phyloP scores from a whole-genome alignment of 164 flowering plant genomes.

The Dillenia turbinata region DNA sequence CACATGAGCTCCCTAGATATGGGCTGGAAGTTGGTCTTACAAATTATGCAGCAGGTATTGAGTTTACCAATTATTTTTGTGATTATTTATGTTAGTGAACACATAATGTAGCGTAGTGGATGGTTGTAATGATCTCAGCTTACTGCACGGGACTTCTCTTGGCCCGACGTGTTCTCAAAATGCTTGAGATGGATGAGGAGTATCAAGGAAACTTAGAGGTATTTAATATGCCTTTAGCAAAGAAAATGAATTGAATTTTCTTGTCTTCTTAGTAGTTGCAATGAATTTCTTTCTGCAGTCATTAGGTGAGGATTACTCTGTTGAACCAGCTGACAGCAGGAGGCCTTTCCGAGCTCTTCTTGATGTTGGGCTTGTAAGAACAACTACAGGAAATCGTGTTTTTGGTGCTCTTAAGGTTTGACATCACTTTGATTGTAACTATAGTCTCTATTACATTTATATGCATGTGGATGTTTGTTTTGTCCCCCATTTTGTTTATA shows the following conservation, averaged over 20 bases:
- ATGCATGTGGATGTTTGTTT: no score
- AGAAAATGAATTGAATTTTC: background rate
- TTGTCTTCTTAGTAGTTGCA: background rate
- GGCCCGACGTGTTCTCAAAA: conserved; percentile 45
- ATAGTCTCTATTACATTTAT: background rate
- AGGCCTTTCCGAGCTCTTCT: conserved; percentile 56
- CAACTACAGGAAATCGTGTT: conserved; percentile 44
- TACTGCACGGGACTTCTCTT: conserved; percentile 45
- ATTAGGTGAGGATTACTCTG: conserved; percentile 42
- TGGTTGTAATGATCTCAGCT: conserved; percentile 13
- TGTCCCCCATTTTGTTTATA: background rate
- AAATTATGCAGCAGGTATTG: conserved; percentile 86
- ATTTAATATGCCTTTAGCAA: background rate
- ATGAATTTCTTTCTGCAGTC: conserved; percentile 17
- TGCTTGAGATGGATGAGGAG: conserved; percentile 37
- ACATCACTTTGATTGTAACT: background rate
- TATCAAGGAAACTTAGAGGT: conserved; percentile 47
- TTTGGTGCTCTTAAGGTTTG: conserved; percentile 50
- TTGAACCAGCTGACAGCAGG: conserved; percentile 36
- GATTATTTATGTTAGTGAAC: background rate
- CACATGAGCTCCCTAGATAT: conserved; percentile 79
- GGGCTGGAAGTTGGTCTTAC: conserved; percentile 92
- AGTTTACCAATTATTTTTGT: background rate
- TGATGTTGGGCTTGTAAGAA: conserved; percentile 47
- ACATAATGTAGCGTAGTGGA: background rate